Conservation (phyloP, 176 grass and related monocot species). For the Triticum monococcum region DNA sequence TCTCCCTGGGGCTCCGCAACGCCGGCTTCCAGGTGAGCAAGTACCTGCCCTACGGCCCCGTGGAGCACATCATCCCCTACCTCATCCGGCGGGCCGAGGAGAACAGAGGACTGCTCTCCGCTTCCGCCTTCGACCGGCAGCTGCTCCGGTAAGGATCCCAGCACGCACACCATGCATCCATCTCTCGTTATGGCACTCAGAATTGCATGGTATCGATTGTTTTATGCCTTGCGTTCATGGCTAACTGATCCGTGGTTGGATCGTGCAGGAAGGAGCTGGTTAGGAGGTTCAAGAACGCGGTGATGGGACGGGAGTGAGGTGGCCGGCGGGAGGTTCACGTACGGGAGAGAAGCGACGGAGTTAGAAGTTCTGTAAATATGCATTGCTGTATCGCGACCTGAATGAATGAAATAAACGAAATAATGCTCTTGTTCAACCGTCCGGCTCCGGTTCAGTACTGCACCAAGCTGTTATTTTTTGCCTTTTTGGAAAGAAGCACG, state of each 20-base stretch:
- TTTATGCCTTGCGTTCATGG: no score
- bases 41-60: slow-evolving; percentile 91
- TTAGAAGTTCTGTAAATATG: slow-evolving; percentile 40
- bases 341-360: neutral
- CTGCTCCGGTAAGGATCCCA: slow-evolving; percentile 58
- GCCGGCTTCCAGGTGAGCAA: slow-evolving; percentile 90
- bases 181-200: neutral
- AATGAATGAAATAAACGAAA: slow-evolving; percentile 12
- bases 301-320: slow-evolving; percentile 39
- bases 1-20: slow-evolving; percentile 73
- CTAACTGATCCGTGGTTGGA: neutral
- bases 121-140: slow-evolving; percentile 59
- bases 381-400: slow-evolving; percentile 21
- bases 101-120: slow-evolving; percentile 84
- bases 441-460: neutral
- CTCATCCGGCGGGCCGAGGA: slow-evolving; percentile 91
- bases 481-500: no score
- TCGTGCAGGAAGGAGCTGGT: slow-evolving; percentile 68
- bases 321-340: neutral
- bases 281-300: slow-evolving; percentile 58
- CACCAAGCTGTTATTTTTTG: no score
- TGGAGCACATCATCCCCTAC: slow-evolving; percentile 91
- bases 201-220: neutral
- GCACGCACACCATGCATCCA: neutral
- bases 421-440: neutral